phyloP scores from a whole-genome alignment of 352 stramenopile species.

The Salisapilia sapeloensis region DNA sequence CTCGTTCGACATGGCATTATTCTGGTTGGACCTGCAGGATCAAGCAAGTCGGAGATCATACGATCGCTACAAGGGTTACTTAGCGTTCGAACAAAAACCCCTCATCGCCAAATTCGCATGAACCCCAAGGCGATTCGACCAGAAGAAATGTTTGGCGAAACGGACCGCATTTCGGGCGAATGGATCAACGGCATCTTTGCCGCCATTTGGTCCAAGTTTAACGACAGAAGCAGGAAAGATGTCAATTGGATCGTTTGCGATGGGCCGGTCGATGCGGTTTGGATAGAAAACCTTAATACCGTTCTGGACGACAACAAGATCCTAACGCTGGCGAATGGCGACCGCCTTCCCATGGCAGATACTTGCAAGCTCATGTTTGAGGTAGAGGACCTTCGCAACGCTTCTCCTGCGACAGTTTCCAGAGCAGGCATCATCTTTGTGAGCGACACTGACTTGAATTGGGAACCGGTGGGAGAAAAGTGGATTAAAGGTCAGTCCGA shows the following conservation, averaged over 20 bases:
- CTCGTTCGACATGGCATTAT: conserved; percentile 86
- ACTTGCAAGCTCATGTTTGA: conserved; percentile 88
- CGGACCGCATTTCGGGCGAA: conserved; percentile 51
- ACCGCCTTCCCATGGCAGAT: conserved; percentile 83
- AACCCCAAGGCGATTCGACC: conserved; percentile 72
- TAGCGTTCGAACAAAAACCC: conserved; percentile 30
- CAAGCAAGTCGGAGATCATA: conserved; percentile 64
- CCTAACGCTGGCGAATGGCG: conserved; percentile 84
- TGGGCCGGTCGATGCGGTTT: conserved; percentile 85
- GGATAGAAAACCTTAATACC: conserved; percentile 93
- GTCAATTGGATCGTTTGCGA: conserved; percentile 88
- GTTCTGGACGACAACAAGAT: conserved; percentile 92
- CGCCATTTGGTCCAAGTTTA: conserved; percentile 76
- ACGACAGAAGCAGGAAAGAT: conserved; percentile 66
- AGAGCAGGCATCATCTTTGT: conserved; percentile 87
- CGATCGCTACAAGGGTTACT: conserved; percentile 48
- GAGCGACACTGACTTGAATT: conserved; percentile 57
- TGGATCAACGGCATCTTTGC: conserved; percentile 72
- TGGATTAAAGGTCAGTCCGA: conserved; percentile 40
- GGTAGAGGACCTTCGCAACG: conserved; percentile 84
- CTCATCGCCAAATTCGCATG: conserved; percentile 57
- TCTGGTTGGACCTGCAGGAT: conserved; percentile 73
- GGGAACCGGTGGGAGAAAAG: conserved; percentile 41
- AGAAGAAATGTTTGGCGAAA: conserved; percentile 74
- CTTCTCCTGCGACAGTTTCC: conserved; percentile 84